phyloP scores from a whole-genome alignment of 192 early-diverging fungal genomes.

The Linnemannia zychae region DNA sequence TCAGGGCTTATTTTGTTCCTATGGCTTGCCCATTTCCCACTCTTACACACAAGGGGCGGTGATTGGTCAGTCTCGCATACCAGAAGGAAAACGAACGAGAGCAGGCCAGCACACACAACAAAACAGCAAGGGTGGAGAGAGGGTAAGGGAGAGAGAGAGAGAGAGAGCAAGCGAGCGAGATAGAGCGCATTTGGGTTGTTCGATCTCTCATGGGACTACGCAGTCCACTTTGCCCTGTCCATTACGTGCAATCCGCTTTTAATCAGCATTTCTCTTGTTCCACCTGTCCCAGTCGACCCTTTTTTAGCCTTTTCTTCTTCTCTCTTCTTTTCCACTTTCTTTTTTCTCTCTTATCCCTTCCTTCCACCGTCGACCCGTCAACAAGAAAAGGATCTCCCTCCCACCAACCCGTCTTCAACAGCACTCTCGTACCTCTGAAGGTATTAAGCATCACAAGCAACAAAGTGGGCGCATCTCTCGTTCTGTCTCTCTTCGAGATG shows the following conservation, averaged over 20 bases:
- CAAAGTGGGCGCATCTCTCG: neutral
- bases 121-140: neutral
- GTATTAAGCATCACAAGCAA: neutral
- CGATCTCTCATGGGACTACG: neutral
- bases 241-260: neutral
- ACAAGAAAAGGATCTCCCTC: conserved; percentile 8
- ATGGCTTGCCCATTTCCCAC: neutral
- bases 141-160: neutral
- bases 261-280: too few species aligned
- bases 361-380: neutral
- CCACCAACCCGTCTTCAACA: neutral
- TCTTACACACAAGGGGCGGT: neutral
- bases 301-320: neutral
- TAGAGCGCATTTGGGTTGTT: neutral
- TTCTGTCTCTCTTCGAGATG: neutral
- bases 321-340: neutral
- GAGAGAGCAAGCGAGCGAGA: neutral
- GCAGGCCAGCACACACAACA: conserved; percentile 7
- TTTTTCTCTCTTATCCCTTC: conserved; percentile 9
- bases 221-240: neutral
- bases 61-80: neutral
- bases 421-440: neutral
- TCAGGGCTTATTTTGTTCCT: conserved; percentile 2
- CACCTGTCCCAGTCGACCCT: neutral
- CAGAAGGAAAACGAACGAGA: conserved; percentile 1